Conservation (phyloP, 177 flowering plant genomes). For the Tripterygium wilfordii region DNA sequence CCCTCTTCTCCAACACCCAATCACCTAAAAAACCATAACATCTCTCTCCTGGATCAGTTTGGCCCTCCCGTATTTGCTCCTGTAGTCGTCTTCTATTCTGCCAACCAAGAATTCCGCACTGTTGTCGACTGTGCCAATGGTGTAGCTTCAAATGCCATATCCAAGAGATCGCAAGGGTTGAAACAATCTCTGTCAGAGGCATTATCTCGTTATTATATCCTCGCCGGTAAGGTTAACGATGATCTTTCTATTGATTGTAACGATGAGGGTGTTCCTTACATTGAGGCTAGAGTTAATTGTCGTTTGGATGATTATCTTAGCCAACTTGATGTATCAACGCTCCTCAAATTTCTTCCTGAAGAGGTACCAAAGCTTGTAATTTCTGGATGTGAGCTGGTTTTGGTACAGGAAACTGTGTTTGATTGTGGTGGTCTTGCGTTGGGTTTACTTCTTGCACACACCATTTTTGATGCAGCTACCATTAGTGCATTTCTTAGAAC, state of each 20-base stretch:
- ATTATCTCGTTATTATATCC: constrained; percentile 25
- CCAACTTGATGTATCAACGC: not conserved
- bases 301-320: not conserved
- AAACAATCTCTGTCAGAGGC: constrained; percentile 26
- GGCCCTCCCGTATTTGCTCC: constrained; percentile 20
- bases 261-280: constrained; percentile 6
- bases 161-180: constrained; percentile 1
- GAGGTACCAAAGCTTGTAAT: not conserved
- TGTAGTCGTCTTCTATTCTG: constrained; percentile 19
- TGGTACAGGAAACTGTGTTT: not conserved
- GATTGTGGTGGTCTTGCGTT: not conserved
- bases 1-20: constrained; percentile 33
- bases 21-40: constrained; percentile 21
- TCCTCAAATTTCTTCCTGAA: constrained; percentile 10
- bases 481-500: not conserved
- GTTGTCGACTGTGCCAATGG: too few relatives aligned
- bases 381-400: not conserved
- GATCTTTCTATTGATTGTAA: constrained; percentile 32
- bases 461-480: not conserved
- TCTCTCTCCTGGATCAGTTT: constrained; percentile 30
- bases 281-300: constrained; percentile 1
- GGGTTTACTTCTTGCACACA: not conserved
- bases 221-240: constrained; percentile 36
- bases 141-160: too few relatives aligned
- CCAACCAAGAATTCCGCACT: not conserved